Evolutionary conservation across 2,329 filamentous ascomycete species (phyloP).

Genomic region (Ascochyta clinopodiicola): DNA sequence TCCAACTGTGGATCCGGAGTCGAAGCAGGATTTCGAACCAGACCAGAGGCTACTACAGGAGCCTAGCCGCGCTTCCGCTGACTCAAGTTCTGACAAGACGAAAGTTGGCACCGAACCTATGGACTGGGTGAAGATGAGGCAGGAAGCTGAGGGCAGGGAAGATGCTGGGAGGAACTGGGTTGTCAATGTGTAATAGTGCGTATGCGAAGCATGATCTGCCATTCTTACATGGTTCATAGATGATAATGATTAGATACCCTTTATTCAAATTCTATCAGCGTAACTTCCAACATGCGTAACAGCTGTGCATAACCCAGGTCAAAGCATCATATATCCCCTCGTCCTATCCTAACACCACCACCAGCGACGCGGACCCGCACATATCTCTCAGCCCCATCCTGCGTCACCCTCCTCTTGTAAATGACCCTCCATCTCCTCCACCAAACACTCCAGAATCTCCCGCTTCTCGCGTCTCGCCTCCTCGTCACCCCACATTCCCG

Average conservation of each 20-base stretch:
- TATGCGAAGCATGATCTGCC: neutral
- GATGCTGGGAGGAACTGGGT: neutral
- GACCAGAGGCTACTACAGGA: neutral
- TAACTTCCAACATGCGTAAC: too few relatives aligned
- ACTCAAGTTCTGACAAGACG: constrained; percentile 15
- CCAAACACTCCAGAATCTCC: too few relatives aligned
- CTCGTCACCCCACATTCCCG: too few relatives aligned
- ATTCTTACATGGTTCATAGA: neutral
- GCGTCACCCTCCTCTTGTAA: too few relatives aligned
- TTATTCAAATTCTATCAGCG: neutral
- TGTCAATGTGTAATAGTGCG: neutral
- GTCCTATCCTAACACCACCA: too few relatives aligned
- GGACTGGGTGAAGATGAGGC: constrained; percentile 16
- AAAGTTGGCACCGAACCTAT: constrained; percentile 7
- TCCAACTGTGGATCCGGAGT: neutral
- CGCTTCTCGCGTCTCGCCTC: too few relatives aligned
- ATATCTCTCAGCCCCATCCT: too few relatives aligned
- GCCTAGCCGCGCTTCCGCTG: neutral
- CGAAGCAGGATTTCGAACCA: neutral
- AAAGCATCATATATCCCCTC: too few relatives aligned
- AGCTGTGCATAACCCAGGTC: too few relatives aligned
- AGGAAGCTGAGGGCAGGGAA: constrained; percentile 1
- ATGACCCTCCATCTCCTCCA: too few relatives aligned
- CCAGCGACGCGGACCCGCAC: too few relatives aligned
- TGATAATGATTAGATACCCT: neutral